Evolutionary conservation across 73 alveolate species (phyloP).

Genomic region (Halteria grandinella): DNA sequence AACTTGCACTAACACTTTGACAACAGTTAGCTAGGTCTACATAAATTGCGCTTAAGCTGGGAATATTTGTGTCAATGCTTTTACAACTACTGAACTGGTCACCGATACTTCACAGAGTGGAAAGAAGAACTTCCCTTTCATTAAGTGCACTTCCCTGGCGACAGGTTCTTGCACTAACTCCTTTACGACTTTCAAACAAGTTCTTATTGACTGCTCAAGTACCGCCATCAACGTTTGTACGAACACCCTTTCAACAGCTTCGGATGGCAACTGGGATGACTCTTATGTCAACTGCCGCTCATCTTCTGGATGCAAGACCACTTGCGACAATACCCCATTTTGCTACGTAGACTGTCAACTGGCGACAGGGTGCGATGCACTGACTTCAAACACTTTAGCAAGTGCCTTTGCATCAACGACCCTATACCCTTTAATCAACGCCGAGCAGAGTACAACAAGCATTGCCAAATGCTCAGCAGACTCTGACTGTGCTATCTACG

Average conservation of each 20-base stretch:
- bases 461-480: background rate
- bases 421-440: background rate
- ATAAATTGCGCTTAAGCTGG: conserved; percentile 4
- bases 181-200: background rate
- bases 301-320: background rate
- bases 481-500: background rate
- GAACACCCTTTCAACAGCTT: background rate
- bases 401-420: background rate
- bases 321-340: background rate
- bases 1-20: background rate
- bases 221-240: conserved; percentile 3
- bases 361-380: background rate
- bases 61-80: conserved; percentile 1
- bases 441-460: background rate
- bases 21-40: background rate
- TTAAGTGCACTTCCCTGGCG: background rate
- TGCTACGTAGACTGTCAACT: conserved; percentile 12
- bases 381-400: background rate
- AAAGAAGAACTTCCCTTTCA: background rate
- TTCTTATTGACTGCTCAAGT: conserved; percentile 13
- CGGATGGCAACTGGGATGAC: background rate
- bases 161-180: conserved; percentile 10
- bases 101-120: background rate
- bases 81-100: background rate
- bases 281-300: background rate